Evolutionary conservation across 495 filamentous ascomycete species (phyloP), one percentile per base, ranked within the genome.

Genomic region (Neurospora tetrasperma): DNA sequence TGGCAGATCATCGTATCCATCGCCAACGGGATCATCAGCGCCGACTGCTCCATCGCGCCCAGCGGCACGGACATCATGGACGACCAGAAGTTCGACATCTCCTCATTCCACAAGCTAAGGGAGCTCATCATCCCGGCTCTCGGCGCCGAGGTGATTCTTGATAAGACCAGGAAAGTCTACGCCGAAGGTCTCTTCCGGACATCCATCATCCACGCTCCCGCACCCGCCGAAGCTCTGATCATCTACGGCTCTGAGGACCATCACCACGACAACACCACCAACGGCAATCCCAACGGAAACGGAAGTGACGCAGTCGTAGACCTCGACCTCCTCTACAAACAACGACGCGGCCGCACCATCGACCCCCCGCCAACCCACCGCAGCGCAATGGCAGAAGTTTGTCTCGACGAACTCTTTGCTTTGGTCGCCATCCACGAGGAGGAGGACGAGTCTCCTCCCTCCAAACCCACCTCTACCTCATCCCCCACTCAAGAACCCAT

Each of bases 21-120:
- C 44, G 84, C 85, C 35, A 86, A 86, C 68, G 87, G 85, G 27
- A 90, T 93, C 73, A 82, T 88, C 23, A 80, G 80, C 18, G 91
- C 91, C 9, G 86, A 90, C 71, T 84, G 85, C 74, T 79, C 78
- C 2, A 79, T 82, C 14, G 78, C 84, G 2, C 76, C 83, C 8
- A 76, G 70, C 20, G 70, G 78, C n/a, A 72, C 83, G 11, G 83
- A 84, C 48, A 86, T 90, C 40, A 76, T 78, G 20, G 84, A 81
- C 23, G 92, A 94, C 75, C 89, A 98, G 80, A 79, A 86, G 11
- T 94, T 95, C 77, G 96, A 99, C 78, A 91, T 97, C 23, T 77
- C 86, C 2, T 88, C 92, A 0, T 95, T 98, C 78, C 82, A 77
- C 9, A 84, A 86, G 69, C 82, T 97, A 0, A 88, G 90, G 20